Evolutionary conservation across 2,329 filamentous ascomycete species (phyloP).

Genomic region (Trichophaea hybrida): DNA sequence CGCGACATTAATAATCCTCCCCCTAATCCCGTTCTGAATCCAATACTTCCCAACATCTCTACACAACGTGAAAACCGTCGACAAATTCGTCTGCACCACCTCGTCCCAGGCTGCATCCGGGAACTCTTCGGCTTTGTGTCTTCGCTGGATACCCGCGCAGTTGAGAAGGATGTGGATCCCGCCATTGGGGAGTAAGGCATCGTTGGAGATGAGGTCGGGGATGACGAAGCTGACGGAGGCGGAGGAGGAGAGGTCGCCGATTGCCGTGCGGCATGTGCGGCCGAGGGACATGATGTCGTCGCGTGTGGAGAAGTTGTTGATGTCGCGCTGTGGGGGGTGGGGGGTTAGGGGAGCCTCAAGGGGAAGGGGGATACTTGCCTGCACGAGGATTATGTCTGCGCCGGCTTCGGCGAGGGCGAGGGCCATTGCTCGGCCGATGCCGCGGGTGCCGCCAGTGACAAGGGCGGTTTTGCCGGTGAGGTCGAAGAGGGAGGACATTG

Average conservation of each 20-base stretch:
- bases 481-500: slow-evolving; percentile 27
- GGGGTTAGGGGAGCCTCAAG: slow-evolving; percentile 2
- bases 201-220: slow-evolving; percentile 45
- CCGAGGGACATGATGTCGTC: slow-evolving; percentile 49
- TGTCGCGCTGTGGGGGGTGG: slow-evolving; percentile 33
- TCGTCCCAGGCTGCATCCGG: slow-evolving; percentile 64
- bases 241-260: slow-evolving; percentile 51
- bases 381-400: slow-evolving; percentile 33
- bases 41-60: slow-evolving; percentile 69
- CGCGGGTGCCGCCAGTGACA: slow-evolving; percentile 32
- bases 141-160: slow-evolving; percentile 72
- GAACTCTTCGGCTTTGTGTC: slow-evolving; percentile 62
- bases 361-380: slow-evolving; percentile 26
- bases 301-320: slow-evolving; percentile 40
- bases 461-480: slow-evolving; percentile 32
- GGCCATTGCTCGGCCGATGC: slow-evolving; percentile 32
- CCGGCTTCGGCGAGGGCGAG: slow-evolving; percentile 32
- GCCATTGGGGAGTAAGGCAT: slow-evolving; percentile 33
- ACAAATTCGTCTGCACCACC: slow-evolving; percentile 76
- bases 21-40: slow-evolving; percentile 43
- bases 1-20: slow-evolving; percentile 71
- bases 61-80: slow-evolving; percentile 61
- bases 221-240: slow-evolving; percentile 46
- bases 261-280: slow-evolving; percentile 53
- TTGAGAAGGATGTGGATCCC: slow-evolving; percentile 67